Conservation (phyloP, 2,329 filamentous ascomycete species). For the Blumeriella jaapii region DNA sequence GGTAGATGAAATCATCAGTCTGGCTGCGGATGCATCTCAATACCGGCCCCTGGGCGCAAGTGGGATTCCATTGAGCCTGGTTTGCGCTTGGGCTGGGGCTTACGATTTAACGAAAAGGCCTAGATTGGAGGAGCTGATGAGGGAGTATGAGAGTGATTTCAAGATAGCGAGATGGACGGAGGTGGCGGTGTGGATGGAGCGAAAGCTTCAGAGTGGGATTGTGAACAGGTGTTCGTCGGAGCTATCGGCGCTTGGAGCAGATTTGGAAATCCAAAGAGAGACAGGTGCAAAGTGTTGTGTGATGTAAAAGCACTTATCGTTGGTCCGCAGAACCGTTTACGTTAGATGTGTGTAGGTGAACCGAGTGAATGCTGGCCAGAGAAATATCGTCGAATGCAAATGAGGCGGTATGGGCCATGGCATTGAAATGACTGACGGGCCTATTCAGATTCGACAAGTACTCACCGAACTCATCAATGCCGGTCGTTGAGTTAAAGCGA, state of each 20-base stretch:
- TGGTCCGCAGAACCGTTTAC: too few relatives aligned
- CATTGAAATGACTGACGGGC: too few relatives aligned
- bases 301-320: slow-evolving; percentile 1
- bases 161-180: background rate
- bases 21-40: background rate
- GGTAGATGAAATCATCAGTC: background rate
- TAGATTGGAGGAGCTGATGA: background rate
- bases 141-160: slow-evolving; percentile 2
- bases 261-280: background rate
- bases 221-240: background rate
- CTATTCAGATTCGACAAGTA: too few relatives aligned
- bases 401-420: too few relatives aligned
- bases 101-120: background rate
- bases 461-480: too few relatives aligned
- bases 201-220: background rate
- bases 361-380: too few relatives aligned
- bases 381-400: too few relatives aligned
- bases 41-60: slow-evolving; percentile 1
- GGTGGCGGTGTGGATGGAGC: slow-evolving; percentile 1
- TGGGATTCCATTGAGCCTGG: background rate
- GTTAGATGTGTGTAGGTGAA: too few relatives aligned
- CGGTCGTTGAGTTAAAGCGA: too few relatives aligned
- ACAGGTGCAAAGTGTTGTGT: background rate
- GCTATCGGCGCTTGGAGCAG: background rate
- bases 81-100: background rate